Base-by-base conservation (phyloP, 345 rosid species). In the Lumnitzera racemosa region DNA sequence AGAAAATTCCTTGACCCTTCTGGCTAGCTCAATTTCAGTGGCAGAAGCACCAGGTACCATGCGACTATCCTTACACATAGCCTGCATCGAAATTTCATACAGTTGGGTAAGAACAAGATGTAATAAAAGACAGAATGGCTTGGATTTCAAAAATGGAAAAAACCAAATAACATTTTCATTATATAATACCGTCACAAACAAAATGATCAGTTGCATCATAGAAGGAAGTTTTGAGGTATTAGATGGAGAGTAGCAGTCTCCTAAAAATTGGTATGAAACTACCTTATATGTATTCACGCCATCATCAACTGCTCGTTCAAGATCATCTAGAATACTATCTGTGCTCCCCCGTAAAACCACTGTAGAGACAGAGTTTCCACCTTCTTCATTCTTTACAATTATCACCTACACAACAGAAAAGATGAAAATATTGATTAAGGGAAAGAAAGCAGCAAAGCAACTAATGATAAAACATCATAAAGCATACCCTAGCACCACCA, bases 281-380 rank as follows among this genome's bases (percentile, higher is more conserved):
- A 95, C 99, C 96, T 90, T 95, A 73, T 90, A 95, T 20, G 96
- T 90, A 53, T 95, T 95, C 56, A 95, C 99, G 74, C 99, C 99
- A 72, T 95, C 99, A 56, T 95, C 99, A 68, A 95, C 91, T 36
- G 99, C 99, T 82, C 98, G 83, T 80, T 95, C 99, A 73, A 90
- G 98, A 71, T 95, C 98, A 64, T 95, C 99, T 65, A 95, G 74
- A 57, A 88, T 90, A 71, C 99, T 88, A 51, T 88, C 96, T 1
- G 99, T 95, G 70, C 98, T 90, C 73, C 96, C 98, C 62, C 98
- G 87, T 68, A 95, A 70, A 66, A 95, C 87, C 67, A 95, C 90
- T 55, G 99, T 90, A 27, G 88, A 72, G 7, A 90, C 77, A 58
- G 87, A 90, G 77, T 85, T 90, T 61, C 98, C 98, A 53, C 99